Evolutionary conservation across 1,139 yeast genomes (phyloP).

Genomic region (Blastobotrys elegans): DNA sequence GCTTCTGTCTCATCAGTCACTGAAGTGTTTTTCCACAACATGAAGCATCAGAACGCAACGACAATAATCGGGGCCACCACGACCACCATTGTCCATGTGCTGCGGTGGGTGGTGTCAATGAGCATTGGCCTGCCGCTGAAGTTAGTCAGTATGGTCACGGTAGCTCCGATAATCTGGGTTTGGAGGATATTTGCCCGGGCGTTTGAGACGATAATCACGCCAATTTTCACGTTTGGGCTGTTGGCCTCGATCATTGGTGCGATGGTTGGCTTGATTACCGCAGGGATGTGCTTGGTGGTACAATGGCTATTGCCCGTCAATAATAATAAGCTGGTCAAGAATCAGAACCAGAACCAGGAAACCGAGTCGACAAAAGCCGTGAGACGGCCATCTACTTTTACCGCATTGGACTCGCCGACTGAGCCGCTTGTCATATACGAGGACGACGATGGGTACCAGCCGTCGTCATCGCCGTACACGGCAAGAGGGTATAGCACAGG

Average conservation of each 20-base stretch:
- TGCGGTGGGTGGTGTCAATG: neutral
- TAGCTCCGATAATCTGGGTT: conserved; percentile 16
- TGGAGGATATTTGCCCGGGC: conserved; percentile 19
- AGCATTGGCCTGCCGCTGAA: neutral
- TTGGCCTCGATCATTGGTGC: conserved; percentile 24
- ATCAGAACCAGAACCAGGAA: neutral
- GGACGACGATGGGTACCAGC: conserved; percentile 10
- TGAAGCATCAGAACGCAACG: neutral
- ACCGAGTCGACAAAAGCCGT: neutral
- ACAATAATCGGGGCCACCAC: neutral
- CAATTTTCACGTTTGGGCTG: conserved; percentile 23
- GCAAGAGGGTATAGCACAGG: neutral
- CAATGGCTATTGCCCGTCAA: conserved; percentile 20
- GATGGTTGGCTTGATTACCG: conserved; percentile 23
- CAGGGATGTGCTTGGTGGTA: conserved; percentile 22
- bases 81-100: too few relatives aligned
- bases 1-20: too few relatives aligned
- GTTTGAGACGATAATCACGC: conserved; percentile 22
- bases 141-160: neutral
- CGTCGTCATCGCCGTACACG: too few relatives aligned
- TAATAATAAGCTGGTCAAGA: neutral
- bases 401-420: neutral
- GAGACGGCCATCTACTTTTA: conserved; percentile 1
- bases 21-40: neutral
- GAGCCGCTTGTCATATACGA: conserved; percentile 4